These are phyloP conservation scores for Kodamaea alishanica DNA, from an alignment of 1,139 yeast genomes.

Conservation along the genomic window DNA sequence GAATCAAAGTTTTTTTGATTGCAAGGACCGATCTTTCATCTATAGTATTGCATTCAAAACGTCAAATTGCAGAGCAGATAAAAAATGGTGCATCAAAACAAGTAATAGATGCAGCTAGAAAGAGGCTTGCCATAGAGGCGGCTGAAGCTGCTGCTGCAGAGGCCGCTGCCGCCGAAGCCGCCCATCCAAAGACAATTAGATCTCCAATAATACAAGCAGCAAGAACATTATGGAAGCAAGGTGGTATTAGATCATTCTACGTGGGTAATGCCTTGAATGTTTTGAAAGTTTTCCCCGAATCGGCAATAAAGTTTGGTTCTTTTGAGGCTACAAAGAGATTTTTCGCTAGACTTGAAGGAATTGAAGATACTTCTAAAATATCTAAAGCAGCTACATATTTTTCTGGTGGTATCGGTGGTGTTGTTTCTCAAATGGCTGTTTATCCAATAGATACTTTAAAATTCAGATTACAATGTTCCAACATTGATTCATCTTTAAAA, in stretches of 20 bases:
- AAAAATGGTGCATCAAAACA: constrained; percentile 34
- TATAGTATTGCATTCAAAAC: constrained; percentile 58
- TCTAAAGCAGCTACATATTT: constrained; percentile 78
- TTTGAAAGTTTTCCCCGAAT: constrained; percentile 93
- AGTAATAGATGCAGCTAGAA: constrained; percentile 37
- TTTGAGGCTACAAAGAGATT: constrained; percentile 83
- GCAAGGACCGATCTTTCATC: constrained; percentile 84
- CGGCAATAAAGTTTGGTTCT: constrained; percentile 95
- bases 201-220: constrained; percentile 81
- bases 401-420: constrained; percentile 97
- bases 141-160: constrained; percentile 15
- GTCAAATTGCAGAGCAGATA: constrained; percentile 44
- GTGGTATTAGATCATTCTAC: constrained; percentile 82
- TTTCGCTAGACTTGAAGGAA: constrained; percentile 76
- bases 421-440: constrained; percentile 83
- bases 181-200: constrained; percentile 41
- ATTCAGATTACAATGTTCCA: constrained; percentile 78
- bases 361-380: constrained; percentile 64
- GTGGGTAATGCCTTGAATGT: constrained; percentile 94
- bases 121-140: constrained; percentile 26
- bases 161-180: constrained; percentile 18
- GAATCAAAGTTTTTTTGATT: constrained; percentile 87
- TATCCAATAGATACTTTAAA: constrained; percentile 96
- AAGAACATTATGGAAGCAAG: constrained; percentile 76
- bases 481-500: constrained; percentile 52